Evolutionary conservation across 441 rosid species (phyloP), one percentile per base, ranked within the genome.

Genomic region (Cnidoscolus chayamansa): DNA sequence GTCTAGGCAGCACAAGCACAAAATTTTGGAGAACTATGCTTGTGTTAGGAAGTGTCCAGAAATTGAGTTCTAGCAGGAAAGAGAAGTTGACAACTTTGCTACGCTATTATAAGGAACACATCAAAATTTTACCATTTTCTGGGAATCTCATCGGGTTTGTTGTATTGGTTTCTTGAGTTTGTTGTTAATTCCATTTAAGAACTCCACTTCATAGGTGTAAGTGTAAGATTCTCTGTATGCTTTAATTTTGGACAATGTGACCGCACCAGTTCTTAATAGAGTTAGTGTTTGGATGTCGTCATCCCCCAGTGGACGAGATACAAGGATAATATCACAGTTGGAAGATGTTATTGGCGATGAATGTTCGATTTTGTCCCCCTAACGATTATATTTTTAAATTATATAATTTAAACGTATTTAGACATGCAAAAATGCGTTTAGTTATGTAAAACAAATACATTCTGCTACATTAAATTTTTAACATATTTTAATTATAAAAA

Each of bases 1-100:
- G 92, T 73, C 77, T 89, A 81, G 81, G 81, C 70, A 72, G 76
- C 67, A 67, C 79, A 31, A 67, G 73, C 58, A 25, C 15, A 74
- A 65, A 40, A 10, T 81, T 86, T 85, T 80, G 77, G 80, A 81
- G 85, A 60, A 69, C 68, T 82, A 71, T 80, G 74, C 79, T 80
- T 79, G 79, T 77, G 59, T 65, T 81, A 74, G 86, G 74, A 71
- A 66, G 80, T 61, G 15, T 35, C 78, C 69, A 72, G 72, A 71
- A 32, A 56, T n/a, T 31, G 45, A 65, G 17, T 51, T 74, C 20
- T 7, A 6, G 64, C 31, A 37, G 67, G 16, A 9, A 37, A 68
- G 54, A 68, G 63, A 43, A 35, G 69, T 62, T 71, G 47, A 15
- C 64, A 59, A 19, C 43, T 32, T 47, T 25, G 0, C 54, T 2